These are phyloP conservation scores for Cynanchum wilfordii DNA, from an alignment of 257 asterid genomes.

Conservation along the genomic window DNA sequence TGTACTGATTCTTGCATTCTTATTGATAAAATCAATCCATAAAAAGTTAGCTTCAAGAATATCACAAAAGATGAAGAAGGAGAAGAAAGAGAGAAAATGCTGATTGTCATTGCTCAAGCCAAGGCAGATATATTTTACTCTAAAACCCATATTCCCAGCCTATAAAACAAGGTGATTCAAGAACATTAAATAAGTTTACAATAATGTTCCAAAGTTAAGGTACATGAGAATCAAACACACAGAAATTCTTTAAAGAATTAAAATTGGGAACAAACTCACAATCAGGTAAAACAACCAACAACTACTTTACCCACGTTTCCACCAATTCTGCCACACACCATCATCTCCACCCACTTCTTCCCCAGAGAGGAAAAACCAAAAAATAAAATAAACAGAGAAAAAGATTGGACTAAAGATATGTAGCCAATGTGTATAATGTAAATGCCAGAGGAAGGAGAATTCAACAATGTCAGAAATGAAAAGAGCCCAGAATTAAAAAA, in stretches of 20 bases:
- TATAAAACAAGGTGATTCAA: not conserved
- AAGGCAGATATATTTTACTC: not conserved
- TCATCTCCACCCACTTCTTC: not conserved
- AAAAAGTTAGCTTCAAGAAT: constrained; percentile 3
- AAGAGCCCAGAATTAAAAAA: not conserved
- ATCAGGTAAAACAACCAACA: not conserved
- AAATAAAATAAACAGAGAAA: not conserved
- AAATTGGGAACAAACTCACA: not conserved
- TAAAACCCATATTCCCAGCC: not conserved
- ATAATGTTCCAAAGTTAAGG: not conserved
- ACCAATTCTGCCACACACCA: not conserved
- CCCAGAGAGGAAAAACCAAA: not conserved
- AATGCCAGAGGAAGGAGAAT: not conserved
- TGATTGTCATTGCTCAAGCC: not conserved
- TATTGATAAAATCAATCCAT: not conserved
- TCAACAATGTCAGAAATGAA: not conserved
- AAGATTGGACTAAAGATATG: not conserved
- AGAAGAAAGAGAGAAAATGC: constrained; percentile 2
- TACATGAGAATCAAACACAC: not conserved
- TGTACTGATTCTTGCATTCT: not conserved
- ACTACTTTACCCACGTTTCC: not conserved
- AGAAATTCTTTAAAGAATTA: not conserved
- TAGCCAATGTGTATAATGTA: not conserved
- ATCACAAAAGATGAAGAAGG: not conserved
- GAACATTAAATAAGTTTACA: not conserved